Percentiles rank a stretch among this genome's conserved stretches.
Evolutionary conservation across 1,284 basidiomycete species (phyloP).

Genomic region (Bothia castanella): DNA sequence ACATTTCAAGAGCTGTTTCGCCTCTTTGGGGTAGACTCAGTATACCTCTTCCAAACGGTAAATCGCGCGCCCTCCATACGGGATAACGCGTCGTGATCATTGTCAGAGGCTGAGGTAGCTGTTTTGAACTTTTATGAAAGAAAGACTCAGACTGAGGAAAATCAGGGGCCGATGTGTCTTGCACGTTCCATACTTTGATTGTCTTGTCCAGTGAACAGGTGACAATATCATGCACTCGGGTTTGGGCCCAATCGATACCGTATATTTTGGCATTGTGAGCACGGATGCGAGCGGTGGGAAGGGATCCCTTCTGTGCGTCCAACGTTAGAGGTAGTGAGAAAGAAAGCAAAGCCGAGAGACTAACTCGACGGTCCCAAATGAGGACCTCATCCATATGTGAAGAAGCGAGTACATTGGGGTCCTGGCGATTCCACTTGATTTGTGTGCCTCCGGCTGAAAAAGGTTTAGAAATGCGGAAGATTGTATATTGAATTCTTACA

Average conservation of each 20-base stretch:
- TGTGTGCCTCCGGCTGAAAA: conserved; percentile 78
- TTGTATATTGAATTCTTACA: conserved; percentile 39
- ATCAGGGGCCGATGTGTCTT: conserved; percentile 26
- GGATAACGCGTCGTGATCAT: conserved; percentile 81
- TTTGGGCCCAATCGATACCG: conserved; percentile 91
- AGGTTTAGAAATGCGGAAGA: not conserved
- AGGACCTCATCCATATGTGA: conserved; percentile 81
- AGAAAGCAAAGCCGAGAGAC: conserved; percentile 14
- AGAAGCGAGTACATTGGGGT: conserved; percentile 82
- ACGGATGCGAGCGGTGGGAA: conserved; percentile 71
- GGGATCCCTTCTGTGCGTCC: conserved; percentile 72
- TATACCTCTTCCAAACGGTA: conserved; percentile 91
- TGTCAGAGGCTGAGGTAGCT: conserved; percentile 43
- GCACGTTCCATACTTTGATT: conserved; percentile 80
- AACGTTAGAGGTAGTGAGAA: conserved; percentile 9
- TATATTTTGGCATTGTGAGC: conserved; percentile 90
- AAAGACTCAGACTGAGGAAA: conserved; percentile 14
- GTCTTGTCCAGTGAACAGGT: conserved; percentile 92
- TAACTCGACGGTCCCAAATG: conserved; percentile 83
- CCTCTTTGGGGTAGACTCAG: conserved; percentile 89
- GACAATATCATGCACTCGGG: conserved; percentile 69
- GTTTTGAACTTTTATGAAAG: conserved; percentile 13
- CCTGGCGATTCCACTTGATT: conserved; percentile 91
- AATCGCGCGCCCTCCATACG: conserved; percentile 89
- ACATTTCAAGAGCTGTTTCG: conserved; percentile 85